A percentile compares a stretch with the other conserved stretches of the same genome.
Evolutionary conservation across 2,329 filamentous ascomycete genomes (phyloP).

Genomic region (Coniella lustricola): DNA sequence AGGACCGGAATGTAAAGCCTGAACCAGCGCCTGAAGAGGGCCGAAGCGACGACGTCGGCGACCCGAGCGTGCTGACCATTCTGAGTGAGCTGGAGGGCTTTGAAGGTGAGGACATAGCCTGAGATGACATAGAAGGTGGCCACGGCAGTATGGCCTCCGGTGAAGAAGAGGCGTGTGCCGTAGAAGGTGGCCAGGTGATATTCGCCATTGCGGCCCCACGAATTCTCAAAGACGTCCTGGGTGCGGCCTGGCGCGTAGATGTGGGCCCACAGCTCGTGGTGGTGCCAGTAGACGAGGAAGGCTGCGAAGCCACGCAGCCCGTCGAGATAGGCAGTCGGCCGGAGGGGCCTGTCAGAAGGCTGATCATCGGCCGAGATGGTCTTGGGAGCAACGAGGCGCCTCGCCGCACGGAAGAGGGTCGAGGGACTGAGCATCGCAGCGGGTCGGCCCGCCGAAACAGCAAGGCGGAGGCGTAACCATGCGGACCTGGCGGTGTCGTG

Average conservation of each 20-base stretch:
- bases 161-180: conserved; percentile 6
- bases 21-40: conserved; percentile 9
- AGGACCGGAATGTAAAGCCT: conserved; percentile 2
- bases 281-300: conserved; percentile 8
- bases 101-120: conserved; percentile 8
- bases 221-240: not conserved
- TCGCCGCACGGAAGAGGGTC: not conserved
- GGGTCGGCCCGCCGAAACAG: conserved; percentile 2
- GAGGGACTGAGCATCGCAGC: conserved; percentile 2
- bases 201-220: not conserved
- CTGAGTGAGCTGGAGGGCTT: not conserved
- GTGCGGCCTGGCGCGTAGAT: not conserved
- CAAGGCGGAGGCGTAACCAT: not conserved
- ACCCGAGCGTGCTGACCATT: conserved; percentile 1
- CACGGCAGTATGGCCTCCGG: conserved; percentile 6
- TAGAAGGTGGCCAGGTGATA: conserved; percentile 5
- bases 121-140: conserved; percentile 10
- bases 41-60: conserved; percentile 1
- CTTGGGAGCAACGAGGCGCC: not conserved
- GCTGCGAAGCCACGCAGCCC: conserved; percentile 7
- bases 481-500: not conserved
- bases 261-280: conserved; percentile 4
- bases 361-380: conserved; percentile 11
- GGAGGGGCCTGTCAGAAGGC: conserved; percentile 3
- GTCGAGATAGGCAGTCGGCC: conserved; percentile 6